Evolutionary conservation across 2,329 filamentous ascomycete species (phyloP).

Genomic region (Parascedosporium putredinis): DNA sequence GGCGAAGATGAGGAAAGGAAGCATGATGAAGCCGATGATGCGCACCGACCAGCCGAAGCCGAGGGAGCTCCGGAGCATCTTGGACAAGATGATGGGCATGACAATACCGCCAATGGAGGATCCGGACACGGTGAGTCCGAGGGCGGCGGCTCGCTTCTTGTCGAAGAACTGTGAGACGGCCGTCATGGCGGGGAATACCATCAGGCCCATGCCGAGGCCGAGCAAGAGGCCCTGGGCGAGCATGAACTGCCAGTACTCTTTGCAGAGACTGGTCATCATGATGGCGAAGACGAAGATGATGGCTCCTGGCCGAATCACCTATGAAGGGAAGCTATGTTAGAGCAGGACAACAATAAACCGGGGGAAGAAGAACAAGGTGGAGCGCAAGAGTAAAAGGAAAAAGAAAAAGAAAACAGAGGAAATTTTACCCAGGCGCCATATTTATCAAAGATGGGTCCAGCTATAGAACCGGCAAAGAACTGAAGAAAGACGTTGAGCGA

Average conservation of each 20-base stretch:
- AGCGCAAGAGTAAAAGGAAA: too few relatives aligned
- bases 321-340: background rate
- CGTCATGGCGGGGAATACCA: slow-evolving; percentile 32
- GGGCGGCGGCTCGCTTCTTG: slow-evolving; percentile 37
- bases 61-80: slow-evolving; percentile 37
- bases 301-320: slow-evolving; percentile 23
- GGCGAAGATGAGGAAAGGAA: slow-evolving; percentile 24
- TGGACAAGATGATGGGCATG: slow-evolving; percentile 50
- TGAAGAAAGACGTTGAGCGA: slow-evolving; percentile 25
- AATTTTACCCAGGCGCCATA: slow-evolving; percentile 26
- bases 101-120: slow-evolving; percentile 43
- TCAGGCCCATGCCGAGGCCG: slow-evolving; percentile 28
- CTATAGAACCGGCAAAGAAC: slow-evolving; percentile 22
- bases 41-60: slow-evolving; percentile 40
- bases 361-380: too few relatives aligned
- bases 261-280: slow-evolving; percentile 50
- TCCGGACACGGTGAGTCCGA: slow-evolving; percentile 42
- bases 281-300: slow-evolving; percentile 50
- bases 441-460: slow-evolving; percentile 31
- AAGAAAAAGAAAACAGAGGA: too few relatives aligned
- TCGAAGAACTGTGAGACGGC: slow-evolving; percentile 40
- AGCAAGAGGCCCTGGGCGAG: slow-evolving; percentile 30
- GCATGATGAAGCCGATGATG: slow-evolving; percentile 33
- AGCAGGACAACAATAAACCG: too few relatives aligned
- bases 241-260: slow-evolving; percentile 33